These are phyloP conservation scores for Lachancea waltii DNA, from an alignment of 805 yeast genomes.

Conservation along the genomic window DNA sequence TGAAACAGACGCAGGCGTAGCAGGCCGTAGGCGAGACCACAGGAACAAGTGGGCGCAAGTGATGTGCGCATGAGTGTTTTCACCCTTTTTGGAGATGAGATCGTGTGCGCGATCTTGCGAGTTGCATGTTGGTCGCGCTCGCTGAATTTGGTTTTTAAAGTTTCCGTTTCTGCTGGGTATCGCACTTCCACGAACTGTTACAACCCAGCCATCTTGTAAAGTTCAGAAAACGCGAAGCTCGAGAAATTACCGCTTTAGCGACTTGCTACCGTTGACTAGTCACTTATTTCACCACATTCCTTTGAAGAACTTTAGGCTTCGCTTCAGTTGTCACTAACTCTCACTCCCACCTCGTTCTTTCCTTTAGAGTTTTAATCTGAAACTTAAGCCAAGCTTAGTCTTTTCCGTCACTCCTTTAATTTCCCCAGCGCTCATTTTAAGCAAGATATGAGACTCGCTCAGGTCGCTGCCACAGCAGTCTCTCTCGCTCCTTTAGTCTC, in stretches of 20 bases:
- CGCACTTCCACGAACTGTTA: not conserved
- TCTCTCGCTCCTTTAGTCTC: constrained; percentile 24
- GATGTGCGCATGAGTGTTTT: not conserved
- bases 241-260: too few species aligned
- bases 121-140: too few species aligned
- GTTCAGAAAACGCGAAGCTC: not conserved
- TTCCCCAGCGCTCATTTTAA: not conserved
- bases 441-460: constrained; percentile 16
- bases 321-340: not conserved
- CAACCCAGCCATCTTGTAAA: not conserved
- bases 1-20: not conserved
- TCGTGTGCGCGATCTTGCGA: too few species aligned
- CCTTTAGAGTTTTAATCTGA: constrained; percentile 3
- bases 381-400: not conserved
- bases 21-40: too few species aligned
- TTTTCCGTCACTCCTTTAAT: constrained; percentile 3
- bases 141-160: not conserved
- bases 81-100: too few species aligned
- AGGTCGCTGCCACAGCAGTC: constrained; percentile 13
- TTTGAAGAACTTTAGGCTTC: not conserved
- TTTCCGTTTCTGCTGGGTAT: not conserved
- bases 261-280: too few species aligned
- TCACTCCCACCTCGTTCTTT: constrained; percentile 1
- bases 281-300: too few species aligned
- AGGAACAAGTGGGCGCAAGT: too few species aligned